Evolutionary conservation across 768 basidiomycete species (phyloP), one percentile per base, ranked within the genome.

Genomic region (Russula emetica): DNA sequence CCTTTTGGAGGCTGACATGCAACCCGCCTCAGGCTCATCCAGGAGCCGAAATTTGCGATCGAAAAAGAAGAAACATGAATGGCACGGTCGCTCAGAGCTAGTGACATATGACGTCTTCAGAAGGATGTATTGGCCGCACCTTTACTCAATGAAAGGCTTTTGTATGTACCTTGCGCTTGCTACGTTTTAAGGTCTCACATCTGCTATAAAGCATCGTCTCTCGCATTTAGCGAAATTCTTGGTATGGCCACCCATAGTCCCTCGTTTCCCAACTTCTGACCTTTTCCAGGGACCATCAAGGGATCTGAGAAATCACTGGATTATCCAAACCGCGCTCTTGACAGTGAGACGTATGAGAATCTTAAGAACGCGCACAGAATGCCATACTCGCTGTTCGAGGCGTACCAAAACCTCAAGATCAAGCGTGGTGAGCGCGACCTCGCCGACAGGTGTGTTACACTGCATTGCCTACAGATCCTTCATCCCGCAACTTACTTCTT

Each of bases 171-270:
- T 60, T 24, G 56, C 53, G 32, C 56, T 20, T 49, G 14, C 57
- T 32, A 24, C 14, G 34, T 44, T 14, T 59, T 10, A 30, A 5
- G 24, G 22, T 1, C 58, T 64, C 8, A 64, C 36, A 3, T 16
- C 32, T 28, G 1, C 1, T n/a, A 55, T 9, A 6, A 56, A 90
- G 88, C 86, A 70, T 79, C 86, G 1, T 76, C 81, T 14, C 73
- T 85, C 6, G 85, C 87, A 0, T 90, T 82, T 69, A 82, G 80
- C 42, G 86, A 90, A 68, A 73, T 90, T 28, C 78, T 89, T 63
- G 87, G 87, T 83, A 58, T 28, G 14, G 5, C 2, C 18, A 16
- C 20, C 5, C 6, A 30, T 2, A 10, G 8, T n/a, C 3, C 4
- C 13, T 40, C 14, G 0, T 42, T 55, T 11, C 8, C 2, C 45